phyloP scores from a whole-genome alignment of 2,329 filamentous ascomycete genomes.

The Aspergillus clavatus region DNA sequence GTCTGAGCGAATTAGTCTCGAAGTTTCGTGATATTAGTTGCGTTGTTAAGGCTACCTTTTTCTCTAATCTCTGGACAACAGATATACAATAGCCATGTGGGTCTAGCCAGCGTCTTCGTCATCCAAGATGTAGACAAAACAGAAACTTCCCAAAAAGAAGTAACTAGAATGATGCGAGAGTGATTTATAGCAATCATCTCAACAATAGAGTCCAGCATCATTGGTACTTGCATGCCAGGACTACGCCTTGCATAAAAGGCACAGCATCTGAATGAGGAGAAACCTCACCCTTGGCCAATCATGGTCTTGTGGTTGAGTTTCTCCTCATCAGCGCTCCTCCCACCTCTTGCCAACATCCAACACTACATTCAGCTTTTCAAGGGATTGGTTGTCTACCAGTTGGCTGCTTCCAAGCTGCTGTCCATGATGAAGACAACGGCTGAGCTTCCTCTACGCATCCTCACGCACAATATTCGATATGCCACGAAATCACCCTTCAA shows the following conservation, averaged over 20 bases:
- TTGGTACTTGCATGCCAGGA: neutral
- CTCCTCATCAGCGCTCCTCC: conserved; percentile 7
- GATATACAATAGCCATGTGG: no score
- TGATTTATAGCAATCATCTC: neutral
- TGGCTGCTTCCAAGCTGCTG: neutral
- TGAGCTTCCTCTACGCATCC: conserved; percentile 42
- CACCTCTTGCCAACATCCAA: neutral
- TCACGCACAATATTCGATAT: conserved; percentile 57
- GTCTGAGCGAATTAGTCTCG: no score
- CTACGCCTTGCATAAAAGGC: neutral
- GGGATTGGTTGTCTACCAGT: neutral
- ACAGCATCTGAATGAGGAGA: neutral
- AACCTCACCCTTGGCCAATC: neutral
- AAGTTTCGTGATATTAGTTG: no score
- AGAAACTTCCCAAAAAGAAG: no score
- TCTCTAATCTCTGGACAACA: no score
- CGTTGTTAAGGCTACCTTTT: no score
- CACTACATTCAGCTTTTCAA: neutral
- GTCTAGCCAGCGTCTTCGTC: no score
- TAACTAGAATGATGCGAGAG: no score
- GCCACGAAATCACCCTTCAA: conserved; percentile 46
- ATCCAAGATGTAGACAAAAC: no score
- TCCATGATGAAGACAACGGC: conserved; percentile 23
- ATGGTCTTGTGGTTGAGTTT: conserved; percentile 1
- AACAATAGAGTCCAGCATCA: neutral